Base-by-base conservation (phyloP, 768 basidiomycete genomes). In the Lentinula raphanica region DNA sequence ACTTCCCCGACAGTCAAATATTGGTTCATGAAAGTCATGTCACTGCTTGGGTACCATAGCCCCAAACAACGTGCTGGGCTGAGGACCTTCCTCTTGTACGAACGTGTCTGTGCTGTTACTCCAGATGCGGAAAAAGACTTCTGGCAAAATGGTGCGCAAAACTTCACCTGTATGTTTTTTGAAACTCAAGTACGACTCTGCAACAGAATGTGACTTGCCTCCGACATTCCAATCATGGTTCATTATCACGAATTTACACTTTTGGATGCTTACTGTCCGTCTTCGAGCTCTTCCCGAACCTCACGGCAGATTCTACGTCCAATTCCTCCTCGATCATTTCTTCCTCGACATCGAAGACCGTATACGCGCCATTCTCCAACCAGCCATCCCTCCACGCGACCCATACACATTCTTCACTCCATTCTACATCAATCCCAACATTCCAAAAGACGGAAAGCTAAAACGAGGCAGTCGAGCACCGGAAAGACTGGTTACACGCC, bases 181-280 rank as follows among this genome's bases (percentile, higher is more conserved):
- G 3, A 11, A 3, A 36, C 54, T 54, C 8, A 28, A 54, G 32
- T 59, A 54, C 42, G n/a, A n/a, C 54, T 28, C 1, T 29, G 19
- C 4, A 21, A 0, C 64, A 97, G 95, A 84, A 59, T 96, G 91
- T 66, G 79, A 78, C 59, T 79, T 98, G 5, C 94, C 95, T 9
- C 88, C 88, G 12, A 97, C 96, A 0, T 97, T 96, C 71, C 95
- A 98, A 66, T 92, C 96, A 15, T 98, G 94, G 91, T 98, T 98
- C 74, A 92, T 91, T 3, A 74, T 97, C 51, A 92, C 92, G 28
- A 94, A 95, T 62, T 78, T 98, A 28, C 94, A 98, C 71, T 77
- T 98, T 49, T 95, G 94, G 89, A 77, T 98, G 63, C 83, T 95
- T 50, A 88, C 88, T 17, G 89, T 91, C 54, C 89, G 95, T 23